Conservation (phyloP, 805 yeast genomes). For the Wickerhamomyces bovis region DNA sequence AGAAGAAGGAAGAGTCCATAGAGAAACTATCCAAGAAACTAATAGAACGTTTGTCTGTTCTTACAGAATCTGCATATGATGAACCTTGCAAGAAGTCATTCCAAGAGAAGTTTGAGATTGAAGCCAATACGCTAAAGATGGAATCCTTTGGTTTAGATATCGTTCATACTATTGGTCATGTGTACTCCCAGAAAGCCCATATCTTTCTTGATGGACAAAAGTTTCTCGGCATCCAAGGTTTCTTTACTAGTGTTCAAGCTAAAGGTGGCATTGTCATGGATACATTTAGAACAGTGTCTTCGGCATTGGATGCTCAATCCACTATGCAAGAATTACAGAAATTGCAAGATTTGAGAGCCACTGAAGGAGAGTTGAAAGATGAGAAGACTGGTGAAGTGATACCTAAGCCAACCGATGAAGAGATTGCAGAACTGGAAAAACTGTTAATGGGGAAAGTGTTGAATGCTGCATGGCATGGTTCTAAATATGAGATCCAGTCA, state of each 20-base stretch:
- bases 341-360: conserved; percentile 48
- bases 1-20: conserved; percentile 60
- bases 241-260: conserved; percentile 65
- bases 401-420: conserved; percentile 56
- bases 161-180: conserved; percentile 66
- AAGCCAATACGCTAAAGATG: conserved; percentile 77
- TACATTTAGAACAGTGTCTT: conserved; percentile 61
- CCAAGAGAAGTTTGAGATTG: conserved; percentile 59
- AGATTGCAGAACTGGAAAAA: conserved; percentile 66
- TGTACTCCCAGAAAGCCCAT: conserved; percentile 59
- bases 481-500: conserved; percentile 70
- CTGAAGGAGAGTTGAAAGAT: conserved; percentile 35
- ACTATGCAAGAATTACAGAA: conserved; percentile 69
- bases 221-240: conserved; percentile 63
- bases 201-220: conserved; percentile 61
- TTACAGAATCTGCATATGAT: conserved; percentile 59
- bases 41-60: conserved; percentile 43
- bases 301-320: conserved; percentile 73
- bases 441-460: conserved; percentile 71
- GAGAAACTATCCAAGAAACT: conserved; percentile 56
- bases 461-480: conserved; percentile 82
- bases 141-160: conserved; percentile 84
- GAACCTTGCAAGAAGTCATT: conserved; percentile 59
- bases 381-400: conserved; percentile 44
- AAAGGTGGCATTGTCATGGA: conserved; percentile 70